phyloP scores from a whole-genome alignment of 2,329 filamentous ascomycete genomes.

The Neodidymelliopsis sp. region DNA sequence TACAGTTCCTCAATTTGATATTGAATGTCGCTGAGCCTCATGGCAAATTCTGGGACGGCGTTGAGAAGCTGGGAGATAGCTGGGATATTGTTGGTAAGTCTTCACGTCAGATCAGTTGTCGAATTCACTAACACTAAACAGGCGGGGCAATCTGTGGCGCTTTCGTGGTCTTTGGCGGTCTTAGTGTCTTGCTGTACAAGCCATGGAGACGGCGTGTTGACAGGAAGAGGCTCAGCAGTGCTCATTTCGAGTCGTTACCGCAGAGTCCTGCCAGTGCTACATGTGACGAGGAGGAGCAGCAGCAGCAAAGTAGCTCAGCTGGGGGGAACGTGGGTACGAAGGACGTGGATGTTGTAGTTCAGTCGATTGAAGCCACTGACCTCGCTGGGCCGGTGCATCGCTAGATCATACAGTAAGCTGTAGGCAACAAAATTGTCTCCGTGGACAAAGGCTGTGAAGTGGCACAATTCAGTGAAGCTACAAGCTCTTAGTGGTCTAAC shows the following conservation, averaged over 20 bases:
- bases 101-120: constrained; percentile 48
- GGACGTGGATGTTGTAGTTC: constrained; percentile 20
- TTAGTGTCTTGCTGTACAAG: constrained; percentile 77
- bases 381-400: constrained; percentile 22
- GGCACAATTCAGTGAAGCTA: background rate
- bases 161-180: constrained; percentile 78
- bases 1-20: constrained; percentile 83
- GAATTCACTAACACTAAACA: constrained; percentile 21
- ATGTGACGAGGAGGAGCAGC: constrained; percentile 21
- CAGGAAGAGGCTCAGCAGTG: constrained; percentile 35
- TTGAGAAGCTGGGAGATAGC: constrained; percentile 60
- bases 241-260: constrained; percentile 39
- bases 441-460: background rate
- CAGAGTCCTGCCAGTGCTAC: constrained; percentile 13
- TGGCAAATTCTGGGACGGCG: constrained; percentile 90
- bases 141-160: constrained; percentile 80
- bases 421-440: background rate
- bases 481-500: too few species aligned
- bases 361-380: constrained; percentile 27
- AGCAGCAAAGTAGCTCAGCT: constrained; percentile 1
- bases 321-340: constrained; percentile 12
- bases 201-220: constrained; percentile 76
- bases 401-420: background rate
- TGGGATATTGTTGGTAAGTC: constrained; percentile 48
- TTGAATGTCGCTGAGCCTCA: constrained; percentile 76